These are phyloP conservation scores for Chloris gayana DNA, from an alignment of 176 grass and related monocot species.

Conservation along the genomic window DNA sequence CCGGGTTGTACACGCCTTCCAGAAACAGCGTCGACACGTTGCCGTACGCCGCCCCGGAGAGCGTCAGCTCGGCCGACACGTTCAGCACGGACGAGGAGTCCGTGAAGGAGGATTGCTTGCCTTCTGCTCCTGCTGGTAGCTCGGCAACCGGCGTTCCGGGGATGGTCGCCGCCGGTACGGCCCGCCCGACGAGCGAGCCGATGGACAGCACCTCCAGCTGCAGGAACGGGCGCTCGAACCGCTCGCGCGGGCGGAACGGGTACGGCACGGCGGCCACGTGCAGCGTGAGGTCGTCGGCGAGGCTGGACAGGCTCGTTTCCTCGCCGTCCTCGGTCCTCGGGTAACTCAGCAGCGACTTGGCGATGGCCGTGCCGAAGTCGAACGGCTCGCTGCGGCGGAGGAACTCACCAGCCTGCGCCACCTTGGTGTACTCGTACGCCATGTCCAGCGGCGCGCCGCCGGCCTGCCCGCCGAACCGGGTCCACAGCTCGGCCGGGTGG, in stretches of 20 bases:
- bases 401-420: constrained; percentile 48
- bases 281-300: constrained; percentile 66
- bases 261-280: constrained; percentile 53
- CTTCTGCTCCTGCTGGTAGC: not conserved
- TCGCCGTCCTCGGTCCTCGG: constrained; percentile 42
- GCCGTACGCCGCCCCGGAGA: not conserved
- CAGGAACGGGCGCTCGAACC: constrained; percentile 57
- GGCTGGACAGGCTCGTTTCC: constrained; percentile 33
- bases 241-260: constrained; percentile 29
- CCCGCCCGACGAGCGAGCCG: constrained; percentile 58
- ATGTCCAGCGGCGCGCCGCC: constrained; percentile 39
- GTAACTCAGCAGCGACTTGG: constrained; percentile 87
- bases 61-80: constrained; percentile 48
- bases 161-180: constrained; percentile 3
- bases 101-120: constrained; percentile 3
- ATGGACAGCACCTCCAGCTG: constrained; percentile 77
- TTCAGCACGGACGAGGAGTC: constrained; percentile 36
- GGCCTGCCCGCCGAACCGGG: constrained; percentile 40
- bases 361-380: constrained; percentile 58
- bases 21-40: constrained; percentile 54
- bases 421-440: constrained; percentile 65
- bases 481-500: constrained; percentile 63
- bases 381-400: constrained; percentile 68
- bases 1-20: constrained; percentile 88
- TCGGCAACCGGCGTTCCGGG: not conserved